A percentile compares a stretch with the other conserved stretches of the same genome.
Conservation (phyloP, 495 filamentous ascomycete species). For the Penicillium desertorum region DNA sequence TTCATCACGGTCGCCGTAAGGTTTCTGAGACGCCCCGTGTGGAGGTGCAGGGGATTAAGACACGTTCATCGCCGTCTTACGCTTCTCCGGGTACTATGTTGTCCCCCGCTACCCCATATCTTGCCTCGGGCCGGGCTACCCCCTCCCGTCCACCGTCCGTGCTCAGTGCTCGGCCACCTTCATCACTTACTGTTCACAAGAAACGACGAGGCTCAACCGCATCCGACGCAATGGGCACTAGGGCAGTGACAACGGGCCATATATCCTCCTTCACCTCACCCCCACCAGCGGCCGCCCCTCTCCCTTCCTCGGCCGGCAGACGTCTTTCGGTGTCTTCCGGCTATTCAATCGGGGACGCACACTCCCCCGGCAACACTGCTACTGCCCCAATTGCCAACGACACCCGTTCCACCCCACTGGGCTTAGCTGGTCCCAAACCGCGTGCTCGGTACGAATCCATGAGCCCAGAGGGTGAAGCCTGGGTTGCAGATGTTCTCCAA, state of each 20-base stretch:
- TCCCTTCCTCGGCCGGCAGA: conserved; percentile 24
- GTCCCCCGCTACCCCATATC: conserved; percentile 18
- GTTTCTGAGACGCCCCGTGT: conserved; percentile 44
- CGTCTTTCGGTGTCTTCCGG: conserved; percentile 43
- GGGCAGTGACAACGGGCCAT: conserved; percentile 32
- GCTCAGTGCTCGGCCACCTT: conserved; percentile 39
- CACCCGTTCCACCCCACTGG: conserved; percentile 40
- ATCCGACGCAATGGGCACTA: conserved; percentile 34
- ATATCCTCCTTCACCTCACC: conserved; percentile 37
- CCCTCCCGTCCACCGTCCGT: conserved; percentile 40
- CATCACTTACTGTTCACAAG: conserved; percentile 45
- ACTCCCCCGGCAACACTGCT: conserved; percentile 26
- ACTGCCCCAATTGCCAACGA: conserved; percentile 13
- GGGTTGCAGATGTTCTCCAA: conserved; percentile 49
- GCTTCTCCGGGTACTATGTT: conserved; percentile 31
- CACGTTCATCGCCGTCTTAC: conserved; percentile 37
- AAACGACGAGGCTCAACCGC: conserved; percentile 40
- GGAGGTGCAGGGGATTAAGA: conserved; percentile 42
- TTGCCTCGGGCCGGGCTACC: conserved; percentile 31
- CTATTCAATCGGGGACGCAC: conserved; percentile 33
- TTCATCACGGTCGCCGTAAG: conserved; percentile 70
- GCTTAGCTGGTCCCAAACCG: conserved; percentile 50
- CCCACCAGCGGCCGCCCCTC: conserved; percentile 25
- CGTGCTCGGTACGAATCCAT: conserved; percentile 46
- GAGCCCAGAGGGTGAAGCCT: conserved; percentile 52